Percentiles rank a stretch among this genome's conserved stretches.
These are phyloP conservation scores for Phytophthora sojae DNA, from an alignment of 352 stramenopile species.

Conservation along the genomic window DNA sequence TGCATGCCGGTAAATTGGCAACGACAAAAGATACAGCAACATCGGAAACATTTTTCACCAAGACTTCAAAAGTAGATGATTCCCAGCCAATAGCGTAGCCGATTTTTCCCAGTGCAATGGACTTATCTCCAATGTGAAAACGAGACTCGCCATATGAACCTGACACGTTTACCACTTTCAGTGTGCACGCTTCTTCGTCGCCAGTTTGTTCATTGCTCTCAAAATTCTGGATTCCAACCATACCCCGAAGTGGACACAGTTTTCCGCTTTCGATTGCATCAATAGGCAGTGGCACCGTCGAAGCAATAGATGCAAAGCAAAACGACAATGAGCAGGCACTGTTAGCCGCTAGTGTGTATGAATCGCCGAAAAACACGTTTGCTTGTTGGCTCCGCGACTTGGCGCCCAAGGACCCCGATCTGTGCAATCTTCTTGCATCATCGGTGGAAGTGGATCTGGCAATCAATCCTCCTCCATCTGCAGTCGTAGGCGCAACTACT, in stretches of 20 bases:
- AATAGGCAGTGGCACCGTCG: constrained; percentile 49
- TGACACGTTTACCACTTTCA: constrained; percentile 68
- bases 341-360: constrained; percentile 55
- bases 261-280: constrained; percentile 74
- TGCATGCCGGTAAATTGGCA: constrained; percentile 59
- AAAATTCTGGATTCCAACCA: constrained; percentile 83
- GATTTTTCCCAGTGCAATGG: constrained; percentile 81
- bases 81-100: constrained; percentile 83
- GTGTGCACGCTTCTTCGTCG: constrained; percentile 58
- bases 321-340: constrained; percentile 63
- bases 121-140: constrained; percentile 61
- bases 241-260: constrained; percentile 62
- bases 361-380: constrained; percentile 61
- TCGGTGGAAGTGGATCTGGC: constrained; percentile 39
- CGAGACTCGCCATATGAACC: constrained; percentile 73
- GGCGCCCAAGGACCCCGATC: constrained; percentile 2
- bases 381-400: constrained; percentile 12
- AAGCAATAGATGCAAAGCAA: constrained; percentile 75
- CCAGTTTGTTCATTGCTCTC: constrained; percentile 18
- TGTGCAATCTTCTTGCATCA: constrained; percentile 36
- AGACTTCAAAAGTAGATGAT: constrained; percentile 70
- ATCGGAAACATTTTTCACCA: constrained; percentile 76
- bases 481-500: constrained; percentile 5
- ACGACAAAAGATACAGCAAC: constrained; percentile 67
- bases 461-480: constrained; percentile 26